Evolutionary conservation across 495 filamentous ascomycete genomes (phyloP), one percentile per base, ranked within the genome.

Genomic region (Talaromyces nanjingensis): DNA sequence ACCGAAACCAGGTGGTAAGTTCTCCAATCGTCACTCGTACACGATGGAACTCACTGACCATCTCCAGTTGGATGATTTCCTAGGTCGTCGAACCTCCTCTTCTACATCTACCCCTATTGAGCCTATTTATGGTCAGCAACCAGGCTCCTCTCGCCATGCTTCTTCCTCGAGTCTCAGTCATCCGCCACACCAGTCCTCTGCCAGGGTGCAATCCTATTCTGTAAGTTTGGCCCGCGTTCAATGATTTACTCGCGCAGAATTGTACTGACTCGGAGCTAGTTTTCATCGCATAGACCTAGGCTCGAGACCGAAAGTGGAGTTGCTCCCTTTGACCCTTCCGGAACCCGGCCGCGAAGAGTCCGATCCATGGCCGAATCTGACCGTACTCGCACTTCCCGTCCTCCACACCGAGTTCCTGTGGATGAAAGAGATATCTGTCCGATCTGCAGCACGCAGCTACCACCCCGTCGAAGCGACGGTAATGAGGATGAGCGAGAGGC

Each of bases 361-460:
- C 63, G 37, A 14, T 59, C 63, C 16, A 18, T 64, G 55, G 52
- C 37, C 3, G 63, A 60, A 9, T 14, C 55, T 22, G 54, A 59
- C 9, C 70, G 57, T 63, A 68, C 22, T 57, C 71, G 66, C 67
- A 70, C 60, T 62, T 63, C 54, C 65, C 70, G 29, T 69, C 70
- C 29, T 71, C 64, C 64, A 11, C 70, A 72, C 27, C 70, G 42
- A 39, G 67, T 74, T 20, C 69, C 76, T 33, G 78, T 91, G 7
- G 76, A 83, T 18, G 93, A 97, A 70, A 89, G 91, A 66, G 94
- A 98, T 73, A 86, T 93, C 63, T 98, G 94, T 70, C 93, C 93
- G 4, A 86, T 97, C 61, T 98, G 94, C 68, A 89, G 92, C 64
- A 76, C 76, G 9, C 83, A 86, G 66, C 85, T 98, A 6, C 92